Percentiles rank a stretch among this genome's conserved stretches.
phyloP scores from a whole-genome alignment of 805 yeast genomes.

The Saitoella complicata region DNA sequence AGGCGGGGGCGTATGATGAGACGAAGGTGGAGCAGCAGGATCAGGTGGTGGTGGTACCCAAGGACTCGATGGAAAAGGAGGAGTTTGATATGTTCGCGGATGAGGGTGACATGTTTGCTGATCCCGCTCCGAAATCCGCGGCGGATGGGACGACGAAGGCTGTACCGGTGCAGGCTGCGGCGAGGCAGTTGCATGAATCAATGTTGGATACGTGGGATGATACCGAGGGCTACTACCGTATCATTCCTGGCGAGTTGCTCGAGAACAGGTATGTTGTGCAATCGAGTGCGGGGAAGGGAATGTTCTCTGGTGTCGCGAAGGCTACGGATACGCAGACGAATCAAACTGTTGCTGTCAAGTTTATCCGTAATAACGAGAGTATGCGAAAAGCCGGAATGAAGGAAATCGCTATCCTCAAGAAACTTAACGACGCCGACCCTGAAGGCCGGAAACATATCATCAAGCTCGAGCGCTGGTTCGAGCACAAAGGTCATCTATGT shows the following conservation, averaged over 20 bases:
- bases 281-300: slow-evolving; percentile 20
- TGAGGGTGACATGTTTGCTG: slow-evolving; percentile 11
- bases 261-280: slow-evolving; percentile 17
- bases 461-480: slow-evolving; percentile 54
- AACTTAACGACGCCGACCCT: slow-evolving; percentile 45
- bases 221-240: slow-evolving; percentile 21
- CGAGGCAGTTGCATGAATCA: slow-evolving; percentile 1
- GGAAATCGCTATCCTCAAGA: slow-evolving; percentile 64
- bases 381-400: slow-evolving; percentile 53
- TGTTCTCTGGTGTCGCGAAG: slow-evolving; percentile 21
- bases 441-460: slow-evolving; percentile 47
- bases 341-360: slow-evolving; percentile 32
- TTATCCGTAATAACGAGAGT: slow-evolving; percentile 53
- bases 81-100: slow-evolving; percentile 19
- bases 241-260: slow-evolving; percentile 21
- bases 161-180: slow-evolving; percentile 5
- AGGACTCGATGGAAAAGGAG: slow-evolving; percentile 5
- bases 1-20: slow-evolving; percentile 5
- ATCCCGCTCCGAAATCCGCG: not conserved
- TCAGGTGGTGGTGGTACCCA: not conserved
- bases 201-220: slow-evolving; percentile 20
- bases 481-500: slow-evolving; percentile 74
- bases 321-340: slow-evolving; percentile 16
- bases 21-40: slow-evolving; percentile 2
- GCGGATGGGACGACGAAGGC: slow-evolving; percentile 3